phyloP scores from a whole-genome alignment of 1,139 yeast species.

The Pichia sp. region DNA sequence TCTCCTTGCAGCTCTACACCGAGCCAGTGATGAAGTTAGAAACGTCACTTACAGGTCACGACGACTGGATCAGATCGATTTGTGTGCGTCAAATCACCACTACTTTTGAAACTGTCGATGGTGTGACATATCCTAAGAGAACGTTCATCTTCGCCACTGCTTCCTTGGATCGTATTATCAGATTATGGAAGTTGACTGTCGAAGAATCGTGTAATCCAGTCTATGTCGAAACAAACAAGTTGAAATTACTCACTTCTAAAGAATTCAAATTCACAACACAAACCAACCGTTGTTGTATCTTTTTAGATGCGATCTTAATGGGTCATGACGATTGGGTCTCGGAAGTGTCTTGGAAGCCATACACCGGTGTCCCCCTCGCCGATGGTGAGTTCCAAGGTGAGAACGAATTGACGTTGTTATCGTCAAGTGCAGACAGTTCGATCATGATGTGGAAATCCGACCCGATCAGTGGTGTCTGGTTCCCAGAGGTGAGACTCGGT shows the following conservation, averaged over 20 bases:
- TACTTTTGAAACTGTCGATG: constrained; percentile 8
- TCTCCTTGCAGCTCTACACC: constrained; percentile 40
- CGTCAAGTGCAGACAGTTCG: constrained; percentile 93
- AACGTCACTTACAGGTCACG: constrained; percentile 77
- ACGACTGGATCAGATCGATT: constrained; percentile 86
- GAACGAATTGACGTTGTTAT: constrained; percentile 55
- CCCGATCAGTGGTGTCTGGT: constrained; percentile 84
- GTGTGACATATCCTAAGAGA: constrained; percentile 30
- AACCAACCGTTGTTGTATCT: constrained; percentile 39
- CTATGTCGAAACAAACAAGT: constrained; percentile 41
- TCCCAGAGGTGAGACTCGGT: constrained; percentile 77
- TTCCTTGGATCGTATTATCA: constrained; percentile 84
- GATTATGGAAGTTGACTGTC: constrained; percentile 74
- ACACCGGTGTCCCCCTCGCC: constrained; percentile 7
- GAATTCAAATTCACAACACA: constrained; percentile 55
- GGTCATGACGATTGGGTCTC: constrained; percentile 99
- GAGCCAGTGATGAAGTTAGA: constrained; percentile 27
- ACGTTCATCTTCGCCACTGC: constrained; percentile 76
- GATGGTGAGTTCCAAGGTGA: not conserved
- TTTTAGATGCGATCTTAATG: constrained; percentile 85
- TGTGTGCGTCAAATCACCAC: constrained; percentile 50
- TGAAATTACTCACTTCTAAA: constrained; percentile 60
- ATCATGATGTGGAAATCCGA: constrained; percentile 98
- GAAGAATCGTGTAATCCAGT: constrained; percentile 57
- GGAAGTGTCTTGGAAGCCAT: constrained; percentile 72